Evolutionary conservation across 108 stramenopile species (phyloP).

Genomic region (Parietichytrium sp.): DNA sequence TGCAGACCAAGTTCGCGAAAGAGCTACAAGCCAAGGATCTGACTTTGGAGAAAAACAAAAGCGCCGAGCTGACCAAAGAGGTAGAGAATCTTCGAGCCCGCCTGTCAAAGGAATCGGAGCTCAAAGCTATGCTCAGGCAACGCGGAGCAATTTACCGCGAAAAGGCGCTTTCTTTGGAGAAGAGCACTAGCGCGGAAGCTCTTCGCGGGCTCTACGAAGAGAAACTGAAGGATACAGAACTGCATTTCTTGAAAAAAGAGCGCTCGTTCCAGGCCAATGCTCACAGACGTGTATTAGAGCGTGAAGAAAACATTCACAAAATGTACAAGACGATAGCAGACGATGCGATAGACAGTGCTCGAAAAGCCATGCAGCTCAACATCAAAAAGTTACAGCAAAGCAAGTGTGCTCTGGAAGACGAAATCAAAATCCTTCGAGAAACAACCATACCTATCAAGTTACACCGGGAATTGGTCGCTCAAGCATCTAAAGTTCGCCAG

Average conservation of each 20-base stretch:
- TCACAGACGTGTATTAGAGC: not conserved
- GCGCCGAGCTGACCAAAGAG: not conserved
- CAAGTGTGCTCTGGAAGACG: not conserved
- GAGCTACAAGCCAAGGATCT: not conserved
- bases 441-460: not conserved
- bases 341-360: not conserved
- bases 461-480: not conserved
- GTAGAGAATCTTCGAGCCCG: not conserved
- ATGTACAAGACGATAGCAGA: not conserved
- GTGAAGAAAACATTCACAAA: not conserved
- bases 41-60: not conserved
- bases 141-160: not conserved
- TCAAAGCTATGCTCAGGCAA: not conserved
- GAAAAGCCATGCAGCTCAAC: not conserved
- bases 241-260: not conserved
- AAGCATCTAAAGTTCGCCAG: not conserved
- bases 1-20: not conserved
- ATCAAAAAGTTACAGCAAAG: not conserved
- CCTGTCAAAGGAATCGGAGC: not conserved
- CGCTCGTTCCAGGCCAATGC: not conserved
- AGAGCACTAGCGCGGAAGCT: not conserved
- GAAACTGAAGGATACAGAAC: not conserved
- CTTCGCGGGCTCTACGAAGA: not conserved
- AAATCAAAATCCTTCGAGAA: not conserved
- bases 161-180: not conserved